A percentile compares a stretch with the other conserved stretches of the same genome.
These are phyloP conservation scores for Suillus sp. DNA, from an alignment of 768 basidiomycete genomes.

Conservation along the genomic window DNA sequence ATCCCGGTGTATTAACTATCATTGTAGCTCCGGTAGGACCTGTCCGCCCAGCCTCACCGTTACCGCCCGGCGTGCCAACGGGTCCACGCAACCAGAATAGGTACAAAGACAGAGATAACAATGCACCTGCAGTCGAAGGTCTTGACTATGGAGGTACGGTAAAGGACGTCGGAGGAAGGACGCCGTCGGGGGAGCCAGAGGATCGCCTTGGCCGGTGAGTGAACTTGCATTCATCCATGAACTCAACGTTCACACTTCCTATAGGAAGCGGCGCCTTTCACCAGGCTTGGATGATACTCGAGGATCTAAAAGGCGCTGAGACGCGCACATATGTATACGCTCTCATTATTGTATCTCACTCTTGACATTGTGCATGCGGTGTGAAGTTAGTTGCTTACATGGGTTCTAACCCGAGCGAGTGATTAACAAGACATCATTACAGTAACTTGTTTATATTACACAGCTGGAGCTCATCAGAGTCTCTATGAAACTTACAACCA, in stretches of 20 bases:
- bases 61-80: constrained; percentile 85
- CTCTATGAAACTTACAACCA: constrained; percentile 20
- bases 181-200: constrained; percentile 67
- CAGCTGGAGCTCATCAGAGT: neutral
- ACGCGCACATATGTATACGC: constrained; percentile 33
- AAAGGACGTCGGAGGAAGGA: constrained; percentile 47
- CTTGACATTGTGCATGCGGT: constrained; percentile 13
- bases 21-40: constrained; percentile 48
- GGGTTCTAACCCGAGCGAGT: neutral
- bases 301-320: constrained; percentile 70
- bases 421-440: neutral
- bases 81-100: constrained; percentile 88
- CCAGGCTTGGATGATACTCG: constrained; percentile 70
- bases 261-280: constrained; percentile 73
- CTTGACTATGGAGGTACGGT: constrained; percentile 77
- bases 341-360: constrained; percentile 29
- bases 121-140: constrained; percentile 86
- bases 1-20: neutral
- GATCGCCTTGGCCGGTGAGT: constrained; percentile 63
- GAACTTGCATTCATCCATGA: constrained; percentile 1
- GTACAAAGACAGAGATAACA: constrained; percentile 87
- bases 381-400: neutral
- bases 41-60: constrained; percentile 78
- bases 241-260: constrained; percentile 10
- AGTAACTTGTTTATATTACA: neutral